These are phyloP conservation scores for Microbotryum lychnidis-dioicae DNA, from an alignment of 1,284 basidiomycete species.

Conservation along the genomic window DNA sequence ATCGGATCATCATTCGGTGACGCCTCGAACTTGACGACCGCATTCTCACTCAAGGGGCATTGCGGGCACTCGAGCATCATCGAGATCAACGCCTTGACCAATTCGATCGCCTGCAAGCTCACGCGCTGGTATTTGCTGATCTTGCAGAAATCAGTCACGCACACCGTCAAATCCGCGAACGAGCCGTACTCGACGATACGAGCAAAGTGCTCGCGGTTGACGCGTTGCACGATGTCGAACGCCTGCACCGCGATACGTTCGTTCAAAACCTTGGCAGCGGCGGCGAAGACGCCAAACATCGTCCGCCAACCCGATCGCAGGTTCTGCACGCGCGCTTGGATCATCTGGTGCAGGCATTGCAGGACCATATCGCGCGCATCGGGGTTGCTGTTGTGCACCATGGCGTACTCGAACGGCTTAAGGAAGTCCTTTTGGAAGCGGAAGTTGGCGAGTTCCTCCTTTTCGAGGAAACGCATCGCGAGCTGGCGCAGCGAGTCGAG, in stretches of 20 bases:
- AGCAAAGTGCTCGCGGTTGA: slow-evolving; percentile 87
- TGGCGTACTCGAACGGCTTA: slow-evolving; percentile 96
- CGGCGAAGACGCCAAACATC: slow-evolving; percentile 97
- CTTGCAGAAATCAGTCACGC: slow-evolving; percentile 99
- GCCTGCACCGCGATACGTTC: slow-evolving; percentile 90
- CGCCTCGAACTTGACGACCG: slow-evolving; percentile 36
- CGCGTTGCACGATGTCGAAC: slow-evolving; percentile 87
- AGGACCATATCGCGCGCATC: slow-evolving; percentile 97
- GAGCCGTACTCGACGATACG: slow-evolving; percentile 85
- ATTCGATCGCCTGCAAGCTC: slow-evolving; percentile 88
- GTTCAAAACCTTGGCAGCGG: slow-evolving; percentile 72
- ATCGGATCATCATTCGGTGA: slow-evolving; percentile 61
- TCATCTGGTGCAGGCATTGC: slow-evolving; percentile 98
- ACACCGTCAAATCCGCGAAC: slow-evolving; percentile 91
- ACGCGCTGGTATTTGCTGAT: slow-evolving; percentile 98
- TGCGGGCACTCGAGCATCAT: slow-evolving; percentile 82
- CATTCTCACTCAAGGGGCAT: slow-evolving; percentile 51
- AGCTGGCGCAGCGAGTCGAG: slow-evolving; percentile 95
- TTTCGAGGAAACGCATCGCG: slow-evolving; percentile 97
- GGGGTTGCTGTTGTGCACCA: slow-evolving; percentile 89
- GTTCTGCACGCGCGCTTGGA: slow-evolving; percentile 88
- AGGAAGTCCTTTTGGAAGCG: slow-evolving; percentile 99
- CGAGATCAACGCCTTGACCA: slow-evolving; percentile 78
- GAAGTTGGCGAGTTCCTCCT: slow-evolving; percentile 96
- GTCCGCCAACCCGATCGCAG: slow-evolving; percentile 98